These are phyloP conservation scores for Tolypocladium sp. DNA, from an alignment of 2,329 filamentous ascomycete genomes.

Conservation along the genomic window DNA sequence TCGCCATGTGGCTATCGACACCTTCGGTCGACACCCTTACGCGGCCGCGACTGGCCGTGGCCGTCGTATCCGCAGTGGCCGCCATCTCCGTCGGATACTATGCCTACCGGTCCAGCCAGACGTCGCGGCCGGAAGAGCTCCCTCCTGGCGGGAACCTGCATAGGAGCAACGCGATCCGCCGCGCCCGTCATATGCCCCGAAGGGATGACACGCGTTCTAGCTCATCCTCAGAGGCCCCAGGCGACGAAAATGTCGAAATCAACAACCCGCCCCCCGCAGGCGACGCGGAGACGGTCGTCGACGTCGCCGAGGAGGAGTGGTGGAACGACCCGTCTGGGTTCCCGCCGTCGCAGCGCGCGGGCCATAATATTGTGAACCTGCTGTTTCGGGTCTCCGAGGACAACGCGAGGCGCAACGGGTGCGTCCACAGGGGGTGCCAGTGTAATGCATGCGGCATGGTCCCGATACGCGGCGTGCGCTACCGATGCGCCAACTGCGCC, in stretches of 20 bases:
- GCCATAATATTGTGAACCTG: conserved; percentile 75
- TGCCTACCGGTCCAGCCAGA: conserved; percentile 34
- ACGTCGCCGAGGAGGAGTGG: conserved; percentile 40
- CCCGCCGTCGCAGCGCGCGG: conserved; percentile 40
- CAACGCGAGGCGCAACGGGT: conserved; percentile 77
- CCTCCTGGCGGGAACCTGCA: conserved; percentile 36
- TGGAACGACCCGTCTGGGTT: conserved; percentile 35
- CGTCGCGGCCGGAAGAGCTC: conserved; percentile 11
- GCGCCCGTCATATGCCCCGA: conserved; percentile 26
- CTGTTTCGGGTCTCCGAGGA: conserved; percentile 92
- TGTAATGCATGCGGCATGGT: conserved; percentile 84
- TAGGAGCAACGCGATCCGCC: conserved; percentile 59
- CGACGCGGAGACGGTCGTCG: conserved; percentile 29
- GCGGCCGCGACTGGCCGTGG: conserved; percentile 45
- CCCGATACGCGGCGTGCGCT: conserved; percentile 86
- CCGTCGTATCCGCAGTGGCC: conserved; percentile 45
- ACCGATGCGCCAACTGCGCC: conserved; percentile 89
- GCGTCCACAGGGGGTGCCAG: conserved; percentile 83
- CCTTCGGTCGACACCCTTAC: conserved; percentile 44
- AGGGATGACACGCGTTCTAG: conserved; percentile 29
- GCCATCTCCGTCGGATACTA: conserved; percentile 50
- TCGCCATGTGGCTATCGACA: conserved; percentile 38
- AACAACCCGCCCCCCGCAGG: conserved; percentile 17
- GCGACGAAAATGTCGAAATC: conserved; percentile 34
- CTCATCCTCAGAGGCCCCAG: conserved; percentile 28